Percentiles rank a stretch among this genome's conserved stretches.
Evolutionary conservation across 352 stramenopile species (phyloP).

Genomic region (Phytophthora aleatoria): DNA sequence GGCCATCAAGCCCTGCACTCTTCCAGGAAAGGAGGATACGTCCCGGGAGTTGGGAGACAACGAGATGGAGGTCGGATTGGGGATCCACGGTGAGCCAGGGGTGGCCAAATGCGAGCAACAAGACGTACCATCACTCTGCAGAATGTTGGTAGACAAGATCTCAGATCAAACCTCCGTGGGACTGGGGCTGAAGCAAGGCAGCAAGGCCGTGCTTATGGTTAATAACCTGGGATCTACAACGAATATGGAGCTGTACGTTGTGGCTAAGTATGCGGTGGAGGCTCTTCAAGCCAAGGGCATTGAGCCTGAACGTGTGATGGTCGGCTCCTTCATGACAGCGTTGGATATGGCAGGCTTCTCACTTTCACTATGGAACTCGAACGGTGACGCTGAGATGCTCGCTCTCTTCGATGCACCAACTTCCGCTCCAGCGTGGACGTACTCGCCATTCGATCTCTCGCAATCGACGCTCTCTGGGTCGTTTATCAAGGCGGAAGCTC

Average conservation of each 20-base stretch:
- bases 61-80: constrained; percentile 94
- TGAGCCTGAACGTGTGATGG: constrained; percentile 87
- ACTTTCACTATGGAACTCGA: constrained; percentile 88
- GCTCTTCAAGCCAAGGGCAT: constrained; percentile 64
- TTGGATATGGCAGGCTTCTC: constrained; percentile 97
- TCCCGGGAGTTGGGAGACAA: constrained; percentile 64
- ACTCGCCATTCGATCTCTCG: constrained; percentile 50
- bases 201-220: constrained; percentile 87
- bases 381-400: constrained; percentile 54
- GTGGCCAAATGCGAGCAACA: constrained; percentile 66
- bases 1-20: constrained; percentile 93
- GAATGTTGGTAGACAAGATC: constrained; percentile 63
- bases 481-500: constrained; percentile 39
- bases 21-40: constrained; percentile 87
- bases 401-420: constrained; percentile 64
- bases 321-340: constrained; percentile 96
- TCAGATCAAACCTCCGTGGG: constrained; percentile 41
- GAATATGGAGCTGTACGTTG: constrained; percentile 96
- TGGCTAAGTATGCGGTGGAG: constrained; percentile 84
- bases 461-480: constrained; percentile 33
- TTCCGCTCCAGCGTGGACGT: constrained; percentile 70
- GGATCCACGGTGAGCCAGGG: constrained; percentile 95
- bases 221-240: constrained; percentile 97
- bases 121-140: constrained; percentile 52
- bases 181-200: constrained; percentile 43